A percentile compares a stretch with the other conserved stretches of the same genome.
Evolutionary conservation across 257 asterid genomes (phyloP).

Genomic region (Nicotiana benthamiana): DNA sequence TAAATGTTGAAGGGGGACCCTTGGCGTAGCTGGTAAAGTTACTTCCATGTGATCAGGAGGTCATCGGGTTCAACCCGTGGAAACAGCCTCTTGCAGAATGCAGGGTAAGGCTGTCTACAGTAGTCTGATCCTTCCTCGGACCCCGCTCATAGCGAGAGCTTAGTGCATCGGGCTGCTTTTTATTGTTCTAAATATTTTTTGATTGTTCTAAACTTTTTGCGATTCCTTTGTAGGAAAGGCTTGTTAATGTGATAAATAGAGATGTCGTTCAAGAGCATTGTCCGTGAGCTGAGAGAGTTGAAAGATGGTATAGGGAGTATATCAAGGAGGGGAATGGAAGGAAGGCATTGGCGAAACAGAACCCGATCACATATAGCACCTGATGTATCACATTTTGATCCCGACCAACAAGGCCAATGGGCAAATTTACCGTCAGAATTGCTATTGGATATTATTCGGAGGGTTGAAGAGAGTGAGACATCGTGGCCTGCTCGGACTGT

Average conservation of each 20-base stretch:
- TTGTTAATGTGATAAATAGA: slow-evolving; percentile 3
- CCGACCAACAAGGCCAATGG: slow-evolving; percentile 20
- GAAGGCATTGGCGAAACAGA: slow-evolving; percentile 18
- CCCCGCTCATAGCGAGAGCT: too few relatives aligned
- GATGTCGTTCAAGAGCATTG: slow-evolving; percentile 22
- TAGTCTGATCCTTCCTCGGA: too few relatives aligned
- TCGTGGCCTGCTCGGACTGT: slow-evolving; percentile 22
- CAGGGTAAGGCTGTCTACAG: too few relatives aligned
- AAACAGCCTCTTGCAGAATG: too few relatives aligned
- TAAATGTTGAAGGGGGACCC: too few relatives aligned
- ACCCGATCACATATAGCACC: slow-evolving; percentile 18
- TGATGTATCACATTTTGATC: slow-evolving; percentile 10
- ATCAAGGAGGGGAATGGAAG: slow-evolving; percentile 21
- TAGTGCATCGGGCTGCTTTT: too few relatives aligned
- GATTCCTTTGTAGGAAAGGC: background rate
- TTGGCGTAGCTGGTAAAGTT: too few relatives aligned
- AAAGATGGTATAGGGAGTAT: slow-evolving; percentile 22
- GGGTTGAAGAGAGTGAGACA: slow-evolving; percentile 22
- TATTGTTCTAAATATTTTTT: background rate
- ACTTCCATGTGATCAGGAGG: too few relatives aligned
- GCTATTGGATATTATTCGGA: slow-evolving; percentile 23
- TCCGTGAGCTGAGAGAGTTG: slow-evolving; percentile 25
- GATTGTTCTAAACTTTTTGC: background rate
- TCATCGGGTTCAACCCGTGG: too few relatives aligned
- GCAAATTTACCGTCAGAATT: slow-evolving; percentile 25